Evolutionary conservation across 1,139 yeast species (phyloP).

Genomic region (Debaryomyces sp.): DNA sequence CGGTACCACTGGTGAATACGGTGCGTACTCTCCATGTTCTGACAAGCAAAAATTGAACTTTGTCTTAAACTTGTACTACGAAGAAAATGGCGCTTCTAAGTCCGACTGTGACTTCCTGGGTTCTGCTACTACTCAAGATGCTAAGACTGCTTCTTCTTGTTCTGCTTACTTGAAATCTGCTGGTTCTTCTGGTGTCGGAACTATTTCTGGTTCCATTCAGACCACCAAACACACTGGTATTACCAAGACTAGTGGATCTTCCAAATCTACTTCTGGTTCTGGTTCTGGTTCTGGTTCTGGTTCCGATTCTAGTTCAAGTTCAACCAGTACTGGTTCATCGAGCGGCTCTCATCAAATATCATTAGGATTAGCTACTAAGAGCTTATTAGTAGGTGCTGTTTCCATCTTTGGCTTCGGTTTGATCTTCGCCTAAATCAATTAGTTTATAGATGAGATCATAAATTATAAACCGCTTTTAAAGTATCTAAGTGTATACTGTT

Average conservation of each 20-base stretch:
- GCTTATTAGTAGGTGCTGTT: constrained; percentile 26
- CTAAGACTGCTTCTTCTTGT: constrained; percentile 57
- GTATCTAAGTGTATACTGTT: neutral
- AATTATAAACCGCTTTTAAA: neutral
- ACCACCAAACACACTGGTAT: constrained; percentile 28
- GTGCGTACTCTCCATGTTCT: constrained; percentile 62
- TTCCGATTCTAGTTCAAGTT: constrained; percentile 16
- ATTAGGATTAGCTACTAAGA: constrained; percentile 19
- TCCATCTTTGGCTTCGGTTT: constrained; percentile 24
- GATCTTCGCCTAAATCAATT: constrained; percentile 18
- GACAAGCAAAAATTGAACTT: constrained; percentile 64
- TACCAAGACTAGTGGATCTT: constrained; percentile 27
- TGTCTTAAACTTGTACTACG: constrained; percentile 61
- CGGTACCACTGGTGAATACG: constrained; percentile 64
- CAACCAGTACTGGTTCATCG: constrained; percentile 12
- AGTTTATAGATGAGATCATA: neutral
- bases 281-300: constrained; percentile 6
- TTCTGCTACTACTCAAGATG: constrained; percentile 51
- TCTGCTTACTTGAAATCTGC: constrained; percentile 44
- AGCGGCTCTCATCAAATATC: constrained; percentile 21
- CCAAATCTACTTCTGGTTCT: constrained; percentile 19
- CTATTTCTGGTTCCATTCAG: constrained; percentile 33
- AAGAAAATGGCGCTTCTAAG: constrained; percentile 40
- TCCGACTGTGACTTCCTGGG: constrained; percentile 73
- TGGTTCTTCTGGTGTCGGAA: constrained; percentile 42